Base-by-base conservation (phyloP, 2,329 filamentous ascomycete species). In the Pseudogymnoascus sp. region DNA sequence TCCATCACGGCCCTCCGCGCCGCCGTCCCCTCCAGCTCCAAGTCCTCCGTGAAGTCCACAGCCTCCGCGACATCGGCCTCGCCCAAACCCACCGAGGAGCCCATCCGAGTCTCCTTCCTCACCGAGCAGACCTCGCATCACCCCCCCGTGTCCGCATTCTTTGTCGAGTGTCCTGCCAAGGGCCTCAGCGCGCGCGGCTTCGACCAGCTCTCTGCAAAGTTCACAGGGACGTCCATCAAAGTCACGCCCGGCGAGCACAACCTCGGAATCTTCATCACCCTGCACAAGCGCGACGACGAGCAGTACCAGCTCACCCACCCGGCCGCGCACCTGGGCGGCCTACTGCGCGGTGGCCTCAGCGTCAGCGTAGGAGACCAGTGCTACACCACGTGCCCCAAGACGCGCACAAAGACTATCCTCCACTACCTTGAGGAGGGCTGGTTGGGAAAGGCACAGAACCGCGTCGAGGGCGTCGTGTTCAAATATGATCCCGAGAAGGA, bases 41-140 rank as follows among this genome's bases (percentile, higher is more conserved):
- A 68, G 14, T 72, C 72, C 7, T 73, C 70, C 7, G 66, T 70
- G 28, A 72, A 69, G 63, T 72, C 71, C 74, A 73, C 69, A 71
- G 72, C 66, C 66, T 72, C 61, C 70, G 35, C 46, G n/a, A 19
- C n/a, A 56, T 16, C 59, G 12, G n/a, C 22, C 73, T 63, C 73
- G 74, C 66, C 74, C 66, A 67, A 73, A 72, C 64, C 71, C 65
- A 68, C 72, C 70, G 70, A n/a, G 2, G 37, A 61, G 24, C 82
- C 81, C 28, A 83, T 96, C 69, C 90, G 89, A 69, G 85, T 99
- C 69, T 96, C 92, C 8, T 99, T 96, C 74, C 82, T 99, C 65
- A 98, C 95, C 26, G 95, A 99, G 77, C 95, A 99, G 78, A 99
- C 95, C 7, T 97, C 92, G 6, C 95, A 99, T 72, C 95, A 99